Percentiles rank a stretch among this genome's conserved stretches.
phyloP scores from a whole-genome alignment of 1,284 basidiomycete genomes.

The Heimioporus punctisporus region DNA sequence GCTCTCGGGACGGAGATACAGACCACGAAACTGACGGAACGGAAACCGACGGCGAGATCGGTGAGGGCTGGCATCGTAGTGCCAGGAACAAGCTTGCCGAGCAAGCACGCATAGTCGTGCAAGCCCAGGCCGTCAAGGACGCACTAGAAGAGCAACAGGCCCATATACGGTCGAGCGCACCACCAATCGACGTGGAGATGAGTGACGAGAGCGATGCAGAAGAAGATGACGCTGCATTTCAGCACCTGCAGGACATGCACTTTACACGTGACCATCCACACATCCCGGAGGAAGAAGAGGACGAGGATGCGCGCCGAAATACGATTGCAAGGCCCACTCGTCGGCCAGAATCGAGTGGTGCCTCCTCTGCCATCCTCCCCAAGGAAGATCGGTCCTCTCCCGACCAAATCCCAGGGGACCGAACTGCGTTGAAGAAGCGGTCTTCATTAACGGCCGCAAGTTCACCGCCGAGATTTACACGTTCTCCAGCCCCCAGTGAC shows the following conservation, averaged over 20 bases:
- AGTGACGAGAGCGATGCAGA: constrained; percentile 81
- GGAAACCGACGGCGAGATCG: constrained; percentile 48
- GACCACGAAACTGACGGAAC: constrained; percentile 61
- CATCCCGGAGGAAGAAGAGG: constrained; percentile 72
- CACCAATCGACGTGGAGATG: constrained; percentile 74
- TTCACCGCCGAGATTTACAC: constrained; percentile 24
- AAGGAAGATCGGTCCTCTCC: constrained; percentile 34
- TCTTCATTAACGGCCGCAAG: constrained; percentile 39
- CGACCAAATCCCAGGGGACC: constrained; percentile 38
- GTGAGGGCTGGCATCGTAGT: constrained; percentile 65
- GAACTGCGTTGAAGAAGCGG: constrained; percentile 41
- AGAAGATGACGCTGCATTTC: constrained; percentile 51
- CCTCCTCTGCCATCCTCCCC: constrained; percentile 19
- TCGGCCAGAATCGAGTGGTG: constrained; percentile 16
- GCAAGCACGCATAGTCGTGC: constrained; percentile 65
- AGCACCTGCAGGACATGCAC: constrained; percentile 37
- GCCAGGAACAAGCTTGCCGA: constrained; percentile 73
- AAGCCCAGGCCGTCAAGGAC: constrained; percentile 53
- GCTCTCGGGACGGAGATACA: constrained; percentile 55
- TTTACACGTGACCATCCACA: constrained; percentile 50
- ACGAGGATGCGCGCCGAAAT: constrained; percentile 34
- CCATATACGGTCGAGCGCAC: constrained; percentile 44
- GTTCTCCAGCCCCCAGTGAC: constrained; percentile 18
- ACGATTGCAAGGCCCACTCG: constrained; percentile 11
- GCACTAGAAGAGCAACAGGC: constrained; percentile 35